These are phyloP conservation scores for Xerocomellus dryophilus DNA, from an alignment of 768 basidiomycete species.

Conservation along the genomic window DNA sequence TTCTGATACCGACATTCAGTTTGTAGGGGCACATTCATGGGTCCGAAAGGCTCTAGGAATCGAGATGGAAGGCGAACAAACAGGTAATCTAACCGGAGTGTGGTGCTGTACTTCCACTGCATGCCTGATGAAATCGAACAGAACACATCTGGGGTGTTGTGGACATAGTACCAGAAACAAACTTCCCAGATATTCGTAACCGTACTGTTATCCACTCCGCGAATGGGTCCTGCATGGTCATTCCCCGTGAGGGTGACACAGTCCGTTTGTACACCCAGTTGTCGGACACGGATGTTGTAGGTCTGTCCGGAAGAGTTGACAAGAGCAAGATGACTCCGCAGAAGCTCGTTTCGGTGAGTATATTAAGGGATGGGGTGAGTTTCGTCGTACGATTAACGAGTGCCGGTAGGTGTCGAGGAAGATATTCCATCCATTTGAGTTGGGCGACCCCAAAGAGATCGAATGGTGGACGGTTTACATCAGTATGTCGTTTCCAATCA, in stretches of 20 bases:
- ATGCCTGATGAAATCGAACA: slow-evolving; percentile 22
- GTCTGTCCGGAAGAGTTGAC: slow-evolving; percentile 51
- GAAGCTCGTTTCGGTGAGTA: slow-evolving; percentile 49
- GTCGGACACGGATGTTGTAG: slow-evolving; percentile 44
- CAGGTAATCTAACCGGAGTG: slow-evolving; percentile 34
- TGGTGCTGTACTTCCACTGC: background rate
- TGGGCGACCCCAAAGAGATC: slow-evolving; percentile 46
- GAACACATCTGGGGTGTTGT: slow-evolving; percentile 84
- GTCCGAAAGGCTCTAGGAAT: slow-evolving; percentile 44
- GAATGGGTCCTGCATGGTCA: slow-evolving; percentile 67
- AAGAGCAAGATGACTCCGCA: slow-evolving; percentile 49
- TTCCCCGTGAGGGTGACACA: slow-evolving; percentile 67
- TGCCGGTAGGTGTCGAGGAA: slow-evolving; percentile 48
- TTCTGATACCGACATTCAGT: background rate
- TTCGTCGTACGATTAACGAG: background rate
- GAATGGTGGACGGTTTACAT: slow-evolving; percentile 77
- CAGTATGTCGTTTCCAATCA: slow-evolving; percentile 38
- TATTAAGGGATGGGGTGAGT: background rate
- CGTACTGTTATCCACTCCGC: slow-evolving; percentile 64
- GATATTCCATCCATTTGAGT: slow-evolving; percentile 53
- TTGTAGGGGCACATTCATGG: slow-evolving; percentile 44
- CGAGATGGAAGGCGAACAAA: slow-evolving; percentile 47
- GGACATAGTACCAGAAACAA: slow-evolving; percentile 65
- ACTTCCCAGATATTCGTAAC: slow-evolving; percentile 76
- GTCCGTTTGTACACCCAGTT: slow-evolving; percentile 73